Percentiles rank a stretch among this genome's conserved stretches.
Conservation (phyloP, 2,329 filamentous ascomycete genomes). For the Orbilia oligospora region DNA sequence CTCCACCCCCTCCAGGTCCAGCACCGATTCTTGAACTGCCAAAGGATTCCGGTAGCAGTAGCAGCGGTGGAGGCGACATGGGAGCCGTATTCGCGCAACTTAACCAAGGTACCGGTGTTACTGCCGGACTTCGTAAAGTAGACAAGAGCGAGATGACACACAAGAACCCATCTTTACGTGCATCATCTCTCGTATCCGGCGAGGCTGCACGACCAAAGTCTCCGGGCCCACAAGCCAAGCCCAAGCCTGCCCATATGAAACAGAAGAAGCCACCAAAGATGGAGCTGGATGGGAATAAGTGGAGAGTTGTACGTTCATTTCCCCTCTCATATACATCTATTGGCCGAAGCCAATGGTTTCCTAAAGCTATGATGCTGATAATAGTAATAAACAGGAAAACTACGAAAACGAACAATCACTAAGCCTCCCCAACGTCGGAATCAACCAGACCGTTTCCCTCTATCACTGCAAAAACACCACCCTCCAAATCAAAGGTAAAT, state of each 20-base stretch:
- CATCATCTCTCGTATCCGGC: constrained; percentile 78
- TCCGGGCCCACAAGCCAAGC: constrained; percentile 87
- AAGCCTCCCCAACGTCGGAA: constrained; percentile 82
- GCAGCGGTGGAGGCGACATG: constrained; percentile 75
- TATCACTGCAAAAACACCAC: constrained; percentile 92
- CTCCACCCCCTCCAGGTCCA: constrained; percentile 78
- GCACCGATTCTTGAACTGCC: constrained; percentile 68
- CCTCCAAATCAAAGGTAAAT: constrained; percentile 90
- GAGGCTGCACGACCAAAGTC: constrained; percentile 79
- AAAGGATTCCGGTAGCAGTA: constrained; percentile 67
- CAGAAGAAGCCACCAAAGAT: constrained; percentile 84
- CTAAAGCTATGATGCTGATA: background rate
- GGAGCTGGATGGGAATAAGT: constrained; percentile 90
- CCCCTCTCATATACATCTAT: background rate
- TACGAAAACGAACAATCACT: constrained; percentile 79
- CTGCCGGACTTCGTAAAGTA: constrained; percentile 89
- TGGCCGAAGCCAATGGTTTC: background rate
- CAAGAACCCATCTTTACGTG: constrained; percentile 91
- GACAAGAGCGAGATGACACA: constrained; percentile 98
- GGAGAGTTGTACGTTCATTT: constrained; percentile 78
- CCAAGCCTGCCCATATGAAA: constrained; percentile 87
- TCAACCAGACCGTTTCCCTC: constrained; percentile 91
- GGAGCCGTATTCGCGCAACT: constrained; percentile 91
- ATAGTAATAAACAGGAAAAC: constrained; percentile 77
- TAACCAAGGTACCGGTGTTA: constrained; percentile 90